Base-by-base conservation (phyloP, 139 green algal genomes). In the Haematococcus sp. region DNA sequence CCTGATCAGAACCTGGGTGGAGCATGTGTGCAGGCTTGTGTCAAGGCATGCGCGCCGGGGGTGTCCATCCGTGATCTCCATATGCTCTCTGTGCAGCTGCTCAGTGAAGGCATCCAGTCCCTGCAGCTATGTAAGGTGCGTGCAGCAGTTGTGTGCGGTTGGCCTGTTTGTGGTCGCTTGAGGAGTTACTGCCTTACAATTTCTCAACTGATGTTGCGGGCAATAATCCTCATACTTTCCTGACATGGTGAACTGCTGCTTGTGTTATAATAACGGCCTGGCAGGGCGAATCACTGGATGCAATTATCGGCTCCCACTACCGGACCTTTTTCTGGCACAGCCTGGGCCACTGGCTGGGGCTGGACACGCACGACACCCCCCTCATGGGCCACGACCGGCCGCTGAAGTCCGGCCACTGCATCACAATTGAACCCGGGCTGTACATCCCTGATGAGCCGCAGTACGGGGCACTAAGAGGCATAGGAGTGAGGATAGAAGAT, bases 361-460 rank as follows among this genome's bases (percentile, higher is more conserved):
- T 92, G 70, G 92, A 97, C 74, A 91, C 88, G 17, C 92, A 97
- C 68, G 92, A 97, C 81, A 89, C 81, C 11, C 61, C 67, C 40
- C 82, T 80, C 0, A 74, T 96, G n/a, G 76, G 76, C 4, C 80
- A 91, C 63, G 76, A 90, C 66, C 59, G 66, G 66, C 46, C 44
- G 4, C 30, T 72, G 46, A 46, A 72, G 79, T 63, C 81, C 25
- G 89, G 90, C 5, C 78, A 89, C 30, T 81, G 90, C 30, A 77
- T 96, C 49, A 94, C 92, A 2, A 83, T 97, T 22, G 91, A 97
- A 74, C 92, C 92, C 63, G 92, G 88, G 15, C 68, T 96, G 32
- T 97, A 97, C 81, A 91, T 97, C 15, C 89, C 91, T 0, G 79
- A 93, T 56, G 73, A 87, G 11, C 73, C 74, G 3, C 60, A 63